Percentiles rank a stretch among this genome's conserved stretches.
Evolutionary conservation across 257 asterid species (phyloP).

Genomic region (Hygrophila difformis): DNA sequence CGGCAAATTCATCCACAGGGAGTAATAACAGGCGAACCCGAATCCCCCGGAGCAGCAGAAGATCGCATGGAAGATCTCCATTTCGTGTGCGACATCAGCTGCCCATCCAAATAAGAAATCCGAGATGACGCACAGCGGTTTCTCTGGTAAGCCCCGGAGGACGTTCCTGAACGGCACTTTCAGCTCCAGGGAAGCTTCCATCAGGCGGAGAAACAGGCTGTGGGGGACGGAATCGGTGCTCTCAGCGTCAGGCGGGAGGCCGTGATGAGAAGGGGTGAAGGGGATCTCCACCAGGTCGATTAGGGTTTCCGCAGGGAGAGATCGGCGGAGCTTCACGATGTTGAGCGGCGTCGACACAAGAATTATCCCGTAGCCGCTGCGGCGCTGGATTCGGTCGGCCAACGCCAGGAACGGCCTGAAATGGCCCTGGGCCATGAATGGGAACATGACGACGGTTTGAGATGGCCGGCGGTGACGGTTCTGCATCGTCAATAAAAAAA

Average conservation of each 20-base stretch:
- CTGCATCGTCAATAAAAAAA: no score
- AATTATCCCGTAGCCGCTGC: slow-evolving; percentile 7
- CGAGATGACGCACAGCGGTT: slow-evolving; percentile 38
- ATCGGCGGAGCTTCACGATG: slow-evolving; percentile 34
- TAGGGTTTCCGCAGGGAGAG: slow-evolving; percentile 23
- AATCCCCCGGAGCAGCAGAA: slow-evolving; percentile 44
- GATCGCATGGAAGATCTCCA: slow-evolving; percentile 39
- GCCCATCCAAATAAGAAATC: slow-evolving; percentile 58
- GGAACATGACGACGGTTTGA: slow-evolving; percentile 19
- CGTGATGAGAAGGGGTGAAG: slow-evolving; percentile 37
- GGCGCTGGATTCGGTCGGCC: slow-evolving; percentile 6
- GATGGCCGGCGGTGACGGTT: neutral
- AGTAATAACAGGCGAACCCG: slow-evolving; percentile 55
- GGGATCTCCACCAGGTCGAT: slow-evolving; percentile 42
- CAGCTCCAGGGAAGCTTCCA: slow-evolving; percentile 26
- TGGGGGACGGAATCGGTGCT: slow-evolving; percentile 37
- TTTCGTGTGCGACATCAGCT: slow-evolving; percentile 36
- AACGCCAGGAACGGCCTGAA: slow-evolving; percentile 19
- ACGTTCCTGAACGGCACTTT: slow-evolving; percentile 21
- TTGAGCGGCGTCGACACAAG: slow-evolving; percentile 28
- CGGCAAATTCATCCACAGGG: slow-evolving; percentile 53
- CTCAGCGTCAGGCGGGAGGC: slow-evolving; percentile 45
- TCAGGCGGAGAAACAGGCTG: slow-evolving; percentile 27
- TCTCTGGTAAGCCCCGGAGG: slow-evolving; percentile 17
- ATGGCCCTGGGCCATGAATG: slow-evolving; percentile 26